Percentiles rank a stretch among this genome's conserved stretches.
These are phyloP conservation scores for Kwoniella heveanensis DNA, from an alignment of 768 basidiomycete species.

Conservation along the genomic window DNA sequence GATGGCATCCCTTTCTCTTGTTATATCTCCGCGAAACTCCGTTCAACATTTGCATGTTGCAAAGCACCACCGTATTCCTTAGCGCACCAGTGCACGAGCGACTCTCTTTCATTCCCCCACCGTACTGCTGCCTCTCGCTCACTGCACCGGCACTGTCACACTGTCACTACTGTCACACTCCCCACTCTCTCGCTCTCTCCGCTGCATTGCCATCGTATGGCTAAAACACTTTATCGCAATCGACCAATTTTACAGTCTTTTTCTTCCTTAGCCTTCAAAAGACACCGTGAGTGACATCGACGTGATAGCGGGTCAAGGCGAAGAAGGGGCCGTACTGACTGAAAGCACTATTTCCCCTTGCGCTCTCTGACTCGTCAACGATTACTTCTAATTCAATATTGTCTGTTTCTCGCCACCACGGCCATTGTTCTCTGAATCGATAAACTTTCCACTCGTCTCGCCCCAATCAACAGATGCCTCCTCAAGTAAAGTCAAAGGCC, in stretches of 20 bases:
- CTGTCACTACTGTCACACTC: not conserved
- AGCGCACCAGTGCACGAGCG: too few relatives aligned
- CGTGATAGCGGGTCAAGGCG: not conserved
- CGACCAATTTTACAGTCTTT: constrained; percentile 6
- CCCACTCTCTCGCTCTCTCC: constrained; percentile 5
- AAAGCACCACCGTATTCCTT: too few relatives aligned
- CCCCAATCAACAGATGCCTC: constrained; percentile 31
- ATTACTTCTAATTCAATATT: not conserved
- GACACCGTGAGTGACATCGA: constrained; percentile 20
- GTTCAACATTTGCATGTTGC: too few relatives aligned
- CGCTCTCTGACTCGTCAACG: not conserved
- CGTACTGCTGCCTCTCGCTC: not conserved
- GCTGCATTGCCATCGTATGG: not conserved
- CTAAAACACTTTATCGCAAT: constrained; percentile 2
- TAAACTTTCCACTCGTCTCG: too few relatives aligned
- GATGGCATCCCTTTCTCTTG: not conserved
- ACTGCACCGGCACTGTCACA: too few relatives aligned
- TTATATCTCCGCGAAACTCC: constrained; percentile 20
- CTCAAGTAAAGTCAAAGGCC: constrained; percentile 55
- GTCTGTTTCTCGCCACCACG: not conserved
- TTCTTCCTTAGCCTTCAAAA: constrained; percentile 19
- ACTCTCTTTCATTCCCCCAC: not conserved
- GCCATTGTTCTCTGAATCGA: too few relatives aligned
- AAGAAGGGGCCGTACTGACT: constrained; percentile 1
- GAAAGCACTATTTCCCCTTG: not conserved